Conservation (phyloP, 1,284 basidiomycete genomes). For the Trametes versicolor region DNA sequence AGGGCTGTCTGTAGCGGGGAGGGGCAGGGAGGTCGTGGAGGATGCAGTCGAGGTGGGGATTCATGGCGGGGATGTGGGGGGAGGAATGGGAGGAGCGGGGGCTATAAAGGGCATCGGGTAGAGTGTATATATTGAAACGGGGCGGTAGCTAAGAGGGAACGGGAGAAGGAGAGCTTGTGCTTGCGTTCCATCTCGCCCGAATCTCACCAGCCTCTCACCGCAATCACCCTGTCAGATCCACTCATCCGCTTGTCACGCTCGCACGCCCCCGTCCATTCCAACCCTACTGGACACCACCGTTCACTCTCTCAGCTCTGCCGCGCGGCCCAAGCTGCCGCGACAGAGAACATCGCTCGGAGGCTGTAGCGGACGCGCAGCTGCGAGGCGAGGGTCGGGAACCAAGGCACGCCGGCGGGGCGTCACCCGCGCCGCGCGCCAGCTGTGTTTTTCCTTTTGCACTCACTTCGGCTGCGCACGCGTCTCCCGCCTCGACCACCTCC, state of each 20-base stretch:
- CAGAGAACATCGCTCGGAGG: background rate
- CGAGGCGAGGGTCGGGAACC: constrained; percentile 17
- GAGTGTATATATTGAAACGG: constrained; percentile 30
- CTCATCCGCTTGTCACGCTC: background rate
- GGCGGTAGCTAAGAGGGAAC: constrained; percentile 31
- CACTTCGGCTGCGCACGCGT: background rate
- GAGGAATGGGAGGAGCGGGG: constrained; percentile 15
- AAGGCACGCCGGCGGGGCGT: constrained; percentile 13
- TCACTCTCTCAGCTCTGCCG: background rate
- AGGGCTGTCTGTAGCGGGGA: constrained; percentile 13
- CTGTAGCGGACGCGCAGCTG: constrained; percentile 2
- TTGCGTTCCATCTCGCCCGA: background rate
- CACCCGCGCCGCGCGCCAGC: background rate
- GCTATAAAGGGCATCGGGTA: constrained; percentile 29
- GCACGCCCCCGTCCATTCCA: background rate
- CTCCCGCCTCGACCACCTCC: background rate
- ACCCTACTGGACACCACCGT: background rate
- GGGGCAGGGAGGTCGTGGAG: constrained; percentile 29
- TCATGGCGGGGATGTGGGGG: constrained; percentile 25
- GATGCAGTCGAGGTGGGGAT: constrained; percentile 29
- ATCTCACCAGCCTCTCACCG: background rate
- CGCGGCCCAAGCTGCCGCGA: background rate
- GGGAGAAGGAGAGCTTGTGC: constrained; percentile 19
- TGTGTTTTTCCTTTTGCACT: constrained; percentile 9
- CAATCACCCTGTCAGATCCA: background rate